Percentiles rank a stretch among this genome's conserved stretches.
Conservation (phyloP, 495 filamentous ascomycete species). For the Terfezia boudieri region DNA sequence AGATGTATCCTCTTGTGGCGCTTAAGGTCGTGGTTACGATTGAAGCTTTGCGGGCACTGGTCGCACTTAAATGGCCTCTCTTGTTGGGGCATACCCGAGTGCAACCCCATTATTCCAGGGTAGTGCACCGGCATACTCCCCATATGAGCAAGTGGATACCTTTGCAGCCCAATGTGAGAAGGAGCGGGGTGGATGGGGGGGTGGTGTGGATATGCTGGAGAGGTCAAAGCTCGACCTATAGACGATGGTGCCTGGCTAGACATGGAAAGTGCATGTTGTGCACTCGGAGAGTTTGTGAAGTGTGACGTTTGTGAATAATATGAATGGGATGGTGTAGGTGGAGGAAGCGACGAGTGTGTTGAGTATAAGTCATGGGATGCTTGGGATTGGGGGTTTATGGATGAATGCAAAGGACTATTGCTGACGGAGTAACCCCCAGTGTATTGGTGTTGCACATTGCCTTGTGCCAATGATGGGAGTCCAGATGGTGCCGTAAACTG, state of each 20-base stretch:
- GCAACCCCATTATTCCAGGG: constrained; percentile 11
- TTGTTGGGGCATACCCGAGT: constrained; percentile 24
- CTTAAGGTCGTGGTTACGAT: constrained; percentile 91
- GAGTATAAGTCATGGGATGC: constrained; percentile 14
- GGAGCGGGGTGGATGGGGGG: background rate
- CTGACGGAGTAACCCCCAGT: constrained; percentile 9
- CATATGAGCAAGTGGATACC: constrained; percentile 6
- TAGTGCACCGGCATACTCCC: constrained; percentile 10
- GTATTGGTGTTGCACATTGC: constrained; percentile 8
- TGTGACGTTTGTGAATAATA: constrained; percentile 5
- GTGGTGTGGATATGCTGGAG: background rate
- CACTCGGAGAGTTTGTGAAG: background rate
- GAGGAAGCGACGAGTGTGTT: constrained; percentile 10
- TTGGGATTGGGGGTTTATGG: constrained; percentile 17
- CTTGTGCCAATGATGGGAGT: constrained; percentile 16
- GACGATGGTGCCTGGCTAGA: background rate
- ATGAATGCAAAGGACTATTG: constrained; percentile 6
- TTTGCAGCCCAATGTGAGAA: constrained; percentile 3
- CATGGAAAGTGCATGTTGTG: background rate
- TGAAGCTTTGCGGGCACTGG: constrained; percentile 79
- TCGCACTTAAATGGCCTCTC: constrained; percentile 93
- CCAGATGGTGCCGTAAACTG: constrained; percentile 1
- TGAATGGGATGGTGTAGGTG: constrained; percentile 14
- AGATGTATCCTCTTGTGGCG: constrained; percentile 88
- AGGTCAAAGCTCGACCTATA: background rate